phyloP scores from a whole-genome alignment of 805 yeast genomes.

The Sugiyamaella smithiae region DNA sequence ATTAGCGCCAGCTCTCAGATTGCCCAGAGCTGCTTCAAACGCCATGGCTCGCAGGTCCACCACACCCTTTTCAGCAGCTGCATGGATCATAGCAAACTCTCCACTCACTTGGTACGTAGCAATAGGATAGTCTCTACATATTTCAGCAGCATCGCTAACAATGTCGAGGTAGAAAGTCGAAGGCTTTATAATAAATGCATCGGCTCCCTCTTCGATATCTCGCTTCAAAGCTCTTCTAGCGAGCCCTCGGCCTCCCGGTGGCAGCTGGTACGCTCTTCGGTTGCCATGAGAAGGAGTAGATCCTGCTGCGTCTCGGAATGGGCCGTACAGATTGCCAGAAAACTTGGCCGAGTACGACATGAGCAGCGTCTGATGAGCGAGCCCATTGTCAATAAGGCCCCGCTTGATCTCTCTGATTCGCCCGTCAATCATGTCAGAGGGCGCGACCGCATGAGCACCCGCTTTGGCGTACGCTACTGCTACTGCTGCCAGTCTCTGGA shows the following conservation, averaged over 20 bases:
- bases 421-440: slow-evolving; percentile 98
- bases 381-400: slow-evolving; percentile 73
- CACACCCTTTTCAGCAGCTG: slow-evolving; percentile 94
- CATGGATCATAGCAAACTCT: slow-evolving; percentile 96
- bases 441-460: slow-evolving; percentile 95
- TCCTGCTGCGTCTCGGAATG: slow-evolving; percentile 97
- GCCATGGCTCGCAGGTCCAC: slow-evolving; percentile 75
- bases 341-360: slow-evolving; percentile 96
- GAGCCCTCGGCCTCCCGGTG: slow-evolving; percentile 87
- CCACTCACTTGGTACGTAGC: slow-evolving; percentile 97
- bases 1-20: slow-evolving; percentile 93
- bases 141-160: slow-evolving; percentile 79
- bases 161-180: slow-evolving; percentile 92
- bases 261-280: slow-evolving; percentile 88
- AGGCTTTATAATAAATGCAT: slow-evolving; percentile 93
- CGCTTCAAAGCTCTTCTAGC: slow-evolving; percentile 88
- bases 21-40: slow-evolving; percentile 86
- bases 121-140: slow-evolving; percentile 81
- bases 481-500: slow-evolving; percentile 84
- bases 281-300: slow-evolving; percentile 88
- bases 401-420: slow-evolving; percentile 82
- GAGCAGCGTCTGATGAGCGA: slow-evolving; percentile 85
- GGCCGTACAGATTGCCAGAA: slow-evolving; percentile 88
- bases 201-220: slow-evolving; percentile 90
- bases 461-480: slow-evolving; percentile 94